These are phyloP conservation scores for Collybia sordida DNA, from an alignment of 768 basidiomycete species.

Conservation along the genomic window DNA sequence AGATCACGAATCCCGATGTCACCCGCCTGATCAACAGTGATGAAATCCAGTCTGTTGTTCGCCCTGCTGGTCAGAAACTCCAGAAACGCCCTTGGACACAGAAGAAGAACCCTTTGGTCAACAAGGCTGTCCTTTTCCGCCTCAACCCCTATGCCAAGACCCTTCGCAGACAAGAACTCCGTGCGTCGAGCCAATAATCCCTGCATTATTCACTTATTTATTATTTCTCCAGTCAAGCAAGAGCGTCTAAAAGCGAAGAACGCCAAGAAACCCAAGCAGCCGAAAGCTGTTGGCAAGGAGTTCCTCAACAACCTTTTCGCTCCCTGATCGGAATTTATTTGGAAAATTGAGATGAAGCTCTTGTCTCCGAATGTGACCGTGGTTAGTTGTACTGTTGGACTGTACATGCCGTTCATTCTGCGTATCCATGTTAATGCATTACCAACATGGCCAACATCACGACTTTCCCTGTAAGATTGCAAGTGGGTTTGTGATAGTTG, in stretches of 20 bases:
- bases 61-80: conserved; percentile 79
- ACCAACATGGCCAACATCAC: no score
- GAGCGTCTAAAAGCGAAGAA: conserved; percentile 68
- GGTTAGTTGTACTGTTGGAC: no score
- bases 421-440: no score
- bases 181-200: conserved; percentile 48
- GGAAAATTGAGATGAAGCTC: conserved; percentile 1
- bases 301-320: conserved; percentile 87
- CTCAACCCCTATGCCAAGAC: conserved; percentile 99
- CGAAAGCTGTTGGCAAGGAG: conserved; percentile 67
- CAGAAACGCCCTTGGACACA: conserved; percentile 97
- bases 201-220: conserved; percentile 7
- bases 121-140: conserved; percentile 93
- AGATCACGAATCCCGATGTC: conserved; percentile 96
- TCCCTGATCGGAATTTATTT: conserved; percentile 50
- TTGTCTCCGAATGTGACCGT: no score
- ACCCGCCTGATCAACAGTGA: conserved; percentile 97
- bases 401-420: no score
- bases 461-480: no score
- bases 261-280: conserved; percentile 64
- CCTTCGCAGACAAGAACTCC: conserved; percentile 82
- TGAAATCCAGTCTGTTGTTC: conserved; percentile 96
- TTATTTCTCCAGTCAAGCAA: conserved; percentile 64
- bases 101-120: conserved; percentile 97
- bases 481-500: no score